A percentile compares a stretch with the other conserved stretches of the same genome.
Conservation (phyloP, 371 early-diverging fungal species). For the Apophysomyces variabilis region DNA sequence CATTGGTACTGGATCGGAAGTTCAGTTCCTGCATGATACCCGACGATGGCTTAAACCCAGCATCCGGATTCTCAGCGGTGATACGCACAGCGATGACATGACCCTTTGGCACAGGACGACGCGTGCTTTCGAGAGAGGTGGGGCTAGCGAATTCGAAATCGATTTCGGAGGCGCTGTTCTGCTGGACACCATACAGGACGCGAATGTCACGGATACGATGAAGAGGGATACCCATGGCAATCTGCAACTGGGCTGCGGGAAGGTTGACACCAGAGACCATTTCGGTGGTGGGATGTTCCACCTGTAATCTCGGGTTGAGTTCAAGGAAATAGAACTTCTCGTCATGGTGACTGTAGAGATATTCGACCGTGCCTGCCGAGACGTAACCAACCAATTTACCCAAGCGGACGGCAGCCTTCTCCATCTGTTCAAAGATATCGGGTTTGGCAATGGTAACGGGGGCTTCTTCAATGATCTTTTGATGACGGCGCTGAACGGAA, state of each 20-base stretch:
- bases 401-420: conserved; percentile 93
- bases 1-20: conserved; percentile 92
- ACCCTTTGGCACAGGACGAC: conserved; percentile 93
- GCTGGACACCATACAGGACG: conserved; percentile 89
- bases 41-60: conserved; percentile 96
- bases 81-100: conserved; percentile 99
- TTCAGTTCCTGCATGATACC: conserved; percentile 97
- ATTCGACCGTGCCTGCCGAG: conserved; percentile 98
- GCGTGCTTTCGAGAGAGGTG: conserved; percentile 76
- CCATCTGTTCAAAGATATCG: conserved; percentile 89
- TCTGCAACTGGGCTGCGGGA: conserved; percentile 96
- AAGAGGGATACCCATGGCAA: conserved; percentile 98
- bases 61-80: conserved; percentile 99
- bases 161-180: conserved; percentile 83
- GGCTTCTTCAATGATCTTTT: conserved; percentile 96
- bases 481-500: conserved; percentile 98
- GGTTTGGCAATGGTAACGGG: conserved; percentile 92
- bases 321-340: conserved; percentile 97
- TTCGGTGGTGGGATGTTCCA: conserved; percentile 99
- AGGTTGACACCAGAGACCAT: conserved; percentile 98
- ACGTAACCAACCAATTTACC: conserved; percentile 95
- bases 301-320: conserved; percentile 98
- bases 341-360: conserved; percentile 87
- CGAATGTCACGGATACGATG: conserved; percentile 95
- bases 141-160: conserved; percentile 91